Evolutionary conservation across 2,329 filamentous ascomycete species (phyloP).

Genomic region (Stagonosporopsis cucurbitacearum): DNA sequence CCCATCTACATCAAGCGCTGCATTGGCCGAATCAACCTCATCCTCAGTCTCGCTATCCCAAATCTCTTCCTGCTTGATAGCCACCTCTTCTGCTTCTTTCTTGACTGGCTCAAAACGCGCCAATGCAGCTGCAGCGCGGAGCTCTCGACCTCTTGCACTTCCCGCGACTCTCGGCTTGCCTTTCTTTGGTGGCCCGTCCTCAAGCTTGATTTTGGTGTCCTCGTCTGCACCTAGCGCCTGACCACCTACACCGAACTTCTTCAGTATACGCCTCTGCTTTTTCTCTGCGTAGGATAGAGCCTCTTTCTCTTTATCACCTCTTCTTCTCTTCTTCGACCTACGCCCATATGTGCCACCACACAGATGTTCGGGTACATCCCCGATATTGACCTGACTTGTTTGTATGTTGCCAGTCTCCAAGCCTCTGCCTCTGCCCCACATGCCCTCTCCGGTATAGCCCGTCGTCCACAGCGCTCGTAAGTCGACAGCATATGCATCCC

Average conservation of each 20-base stretch:
- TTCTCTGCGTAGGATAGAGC: constrained; percentile 71
- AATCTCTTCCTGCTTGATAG: constrained; percentile 45
- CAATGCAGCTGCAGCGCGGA: constrained; percentile 77
- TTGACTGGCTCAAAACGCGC: constrained; percentile 68
- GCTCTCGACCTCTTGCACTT: constrained; percentile 75
- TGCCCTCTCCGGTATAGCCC: constrained; percentile 78
- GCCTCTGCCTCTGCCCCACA: constrained; percentile 77
- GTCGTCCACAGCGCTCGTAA: constrained; percentile 74
- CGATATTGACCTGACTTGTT: constrained; percentile 29
- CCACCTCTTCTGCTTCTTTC: constrained; percentile 49
- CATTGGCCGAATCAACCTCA: constrained; percentile 50
- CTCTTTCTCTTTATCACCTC: constrained; percentile 51
- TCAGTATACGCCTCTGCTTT: constrained; percentile 73
- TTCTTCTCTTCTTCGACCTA: constrained; percentile 60
- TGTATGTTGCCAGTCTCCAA: constrained; percentile 57
- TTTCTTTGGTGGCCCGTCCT: constrained; percentile 66
- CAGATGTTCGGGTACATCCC: constrained; percentile 62
- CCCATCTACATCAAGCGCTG: constrained; percentile 70
- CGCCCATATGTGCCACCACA: constrained; percentile 80
- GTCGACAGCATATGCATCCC: constrained; percentile 74
- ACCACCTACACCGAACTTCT: constrained; percentile 78
- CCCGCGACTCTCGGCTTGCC: constrained; percentile 76
- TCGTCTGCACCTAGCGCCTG: constrained; percentile 73
- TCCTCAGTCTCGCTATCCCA: constrained; percentile 47
- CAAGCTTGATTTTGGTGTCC: constrained; percentile 67